phyloP scores from a whole-genome alignment of 1,139 yeast species.

The Starmera stellimalicola region DNA sequence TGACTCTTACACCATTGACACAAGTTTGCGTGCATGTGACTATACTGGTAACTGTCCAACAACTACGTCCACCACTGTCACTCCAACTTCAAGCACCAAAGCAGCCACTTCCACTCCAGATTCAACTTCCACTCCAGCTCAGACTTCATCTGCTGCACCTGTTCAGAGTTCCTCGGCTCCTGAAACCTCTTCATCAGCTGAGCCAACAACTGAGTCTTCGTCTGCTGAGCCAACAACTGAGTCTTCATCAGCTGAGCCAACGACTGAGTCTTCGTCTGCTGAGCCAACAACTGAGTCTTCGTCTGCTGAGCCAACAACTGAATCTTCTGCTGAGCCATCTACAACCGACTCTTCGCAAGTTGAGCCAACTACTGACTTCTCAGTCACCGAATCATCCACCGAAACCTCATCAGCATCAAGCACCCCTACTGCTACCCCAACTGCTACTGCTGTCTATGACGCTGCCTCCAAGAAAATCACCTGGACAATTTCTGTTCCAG shows the following conservation, averaged over 20 bases:
- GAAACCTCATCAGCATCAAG: not conserved
- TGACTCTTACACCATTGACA: slow-evolving; percentile 4
- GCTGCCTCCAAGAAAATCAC: not conserved
- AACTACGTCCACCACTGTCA: too few relatives aligned
- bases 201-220: slow-evolving; percentile 1
- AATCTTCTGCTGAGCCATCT: not conserved
- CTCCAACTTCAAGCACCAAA: not conserved
- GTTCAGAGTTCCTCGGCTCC: not conserved
- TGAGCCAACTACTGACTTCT: not conserved
- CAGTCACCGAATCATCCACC: not conserved
- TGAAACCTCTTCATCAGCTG: not conserved
- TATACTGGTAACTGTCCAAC: slow-evolving; percentile 5
- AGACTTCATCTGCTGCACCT: not conserved
- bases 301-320: not conserved
- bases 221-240: not conserved
- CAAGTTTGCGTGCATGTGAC: slow-evolving; percentile 13
- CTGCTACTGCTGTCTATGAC: not conserved
- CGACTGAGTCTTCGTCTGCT: not conserved
- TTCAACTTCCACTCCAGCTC: not conserved
- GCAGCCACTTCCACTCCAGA: not conserved
- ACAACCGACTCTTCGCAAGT: not conserved
- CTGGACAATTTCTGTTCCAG: not conserved
- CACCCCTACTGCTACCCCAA: not conserved
- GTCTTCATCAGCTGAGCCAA: not conserved
- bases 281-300: not conserved